These are phyloP conservation scores for Quercus mongolica DNA, from an alignment of 306 rosid genomes.

Conservation along the genomic window DNA sequence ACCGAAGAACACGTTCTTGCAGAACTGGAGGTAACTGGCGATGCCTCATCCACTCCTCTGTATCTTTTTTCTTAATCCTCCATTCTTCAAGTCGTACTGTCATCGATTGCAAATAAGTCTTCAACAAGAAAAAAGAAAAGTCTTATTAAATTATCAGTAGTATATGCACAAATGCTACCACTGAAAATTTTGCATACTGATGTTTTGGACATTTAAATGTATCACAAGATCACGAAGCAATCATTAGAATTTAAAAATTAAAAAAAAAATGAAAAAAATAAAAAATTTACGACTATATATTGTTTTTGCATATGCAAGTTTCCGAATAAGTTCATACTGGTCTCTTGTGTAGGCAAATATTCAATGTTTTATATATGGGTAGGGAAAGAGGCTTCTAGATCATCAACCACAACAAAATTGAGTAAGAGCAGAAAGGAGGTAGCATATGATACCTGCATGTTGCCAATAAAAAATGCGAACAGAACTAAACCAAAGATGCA, in stretches of 20 bases:
- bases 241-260: no score
- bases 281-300: no score
- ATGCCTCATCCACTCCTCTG: slow-evolving; percentile 96
- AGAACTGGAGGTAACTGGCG: slow-evolving; percentile 73
- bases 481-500: slow-evolving; percentile 69
- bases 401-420: not conserved
- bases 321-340: no score
- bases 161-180: not conserved
- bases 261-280: no score
- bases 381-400: not conserved
- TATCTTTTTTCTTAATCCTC: slow-evolving; percentile 78
- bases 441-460: slow-evolving; percentile 65
- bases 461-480: slow-evolving; percentile 75
- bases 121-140: slow-evolving; percentile 10
- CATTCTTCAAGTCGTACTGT: slow-evolving; percentile 77
- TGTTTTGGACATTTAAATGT: no score
- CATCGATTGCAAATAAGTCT: slow-evolving; percentile 82
- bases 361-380: no score
- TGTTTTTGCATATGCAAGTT: no score
- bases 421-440: not conserved
- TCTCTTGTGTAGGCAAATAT: no score
- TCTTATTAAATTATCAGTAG: slow-evolving; percentile 15
- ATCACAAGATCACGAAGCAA: no score
- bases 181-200: not conserved
- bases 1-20: slow-evolving; percentile 77